phyloP scores from a whole-genome alignment of 768 basidiomycete species.

The Suillus hirtellus region DNA sequence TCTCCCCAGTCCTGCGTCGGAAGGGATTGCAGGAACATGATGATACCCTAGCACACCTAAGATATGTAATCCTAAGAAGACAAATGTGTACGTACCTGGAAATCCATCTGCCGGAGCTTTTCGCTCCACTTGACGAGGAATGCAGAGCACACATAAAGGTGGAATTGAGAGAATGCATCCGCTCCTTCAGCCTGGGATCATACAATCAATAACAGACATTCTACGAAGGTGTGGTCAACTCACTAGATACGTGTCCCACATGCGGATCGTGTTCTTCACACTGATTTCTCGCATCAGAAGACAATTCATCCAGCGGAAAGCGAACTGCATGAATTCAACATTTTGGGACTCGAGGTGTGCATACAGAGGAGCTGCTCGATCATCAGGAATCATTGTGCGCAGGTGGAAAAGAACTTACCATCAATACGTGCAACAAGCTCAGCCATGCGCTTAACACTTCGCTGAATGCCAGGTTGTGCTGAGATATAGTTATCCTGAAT shows the following conservation, averaged over 20 bases:
- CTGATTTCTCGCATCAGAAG: constrained; percentile 97
- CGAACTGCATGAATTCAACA: constrained; percentile 99
- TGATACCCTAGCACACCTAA: constrained; percentile 71
- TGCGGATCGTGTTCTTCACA: constrained; percentile 93
- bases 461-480: constrained; percentile 94
- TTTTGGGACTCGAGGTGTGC: constrained; percentile 85
- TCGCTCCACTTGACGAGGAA: constrained; percentile 96
- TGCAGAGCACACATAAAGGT: constrained; percentile 96
- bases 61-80: constrained; percentile 9
- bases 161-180: constrained; percentile 98
- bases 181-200: constrained; percentile 83
- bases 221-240: constrained; percentile 28
- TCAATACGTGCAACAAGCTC: constrained; percentile 91
- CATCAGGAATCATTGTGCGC: not conserved
- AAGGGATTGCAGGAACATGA: constrained; percentile 95
- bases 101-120: constrained; percentile 93
- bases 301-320: constrained; percentile 99
- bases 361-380: constrained; percentile 70
- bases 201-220: constrained; percentile 4
- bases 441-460: constrained; percentile 91
- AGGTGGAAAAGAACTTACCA: constrained; percentile 46
- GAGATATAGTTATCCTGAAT: constrained; percentile 99
- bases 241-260: constrained; percentile 99
- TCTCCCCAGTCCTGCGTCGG: constrained; percentile 95
- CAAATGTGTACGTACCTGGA: constrained; percentile 65